A percentile compares a stretch with the other conserved stretches of the same genome.
These are phyloP conservation scores for Metschnikowia aberdeeniae DNA, from an alignment of 805 yeast genomes.

Conservation along the genomic window DNA sequence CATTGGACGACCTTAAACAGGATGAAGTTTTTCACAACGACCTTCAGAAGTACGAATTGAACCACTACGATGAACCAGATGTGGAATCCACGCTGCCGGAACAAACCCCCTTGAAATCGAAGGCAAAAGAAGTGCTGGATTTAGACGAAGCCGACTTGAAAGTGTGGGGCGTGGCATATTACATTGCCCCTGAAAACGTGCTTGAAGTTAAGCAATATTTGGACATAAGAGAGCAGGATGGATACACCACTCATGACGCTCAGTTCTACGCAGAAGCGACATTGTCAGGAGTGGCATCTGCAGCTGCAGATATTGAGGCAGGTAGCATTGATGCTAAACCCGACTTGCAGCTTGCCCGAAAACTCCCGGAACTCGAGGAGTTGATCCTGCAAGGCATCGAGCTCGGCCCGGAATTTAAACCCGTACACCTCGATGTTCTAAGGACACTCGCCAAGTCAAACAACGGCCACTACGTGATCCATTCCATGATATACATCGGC, in stretches of 20 bases:
- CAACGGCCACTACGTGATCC: conserved; percentile 41
- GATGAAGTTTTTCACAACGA: conserved; percentile 42
- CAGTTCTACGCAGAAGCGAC: conserved; percentile 37
- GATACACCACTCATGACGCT: conserved; percentile 68
- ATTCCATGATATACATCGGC: conserved; percentile 75
- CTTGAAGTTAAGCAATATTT: conserved; percentile 60
- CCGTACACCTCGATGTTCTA: conserved; percentile 6
- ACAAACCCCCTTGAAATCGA: conserved; percentile 2
- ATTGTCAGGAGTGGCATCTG: not conserved
- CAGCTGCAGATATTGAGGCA: not conserved
- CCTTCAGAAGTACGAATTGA: conserved; percentile 32
- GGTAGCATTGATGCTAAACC: no score
- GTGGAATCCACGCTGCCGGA: conserved; percentile 3
- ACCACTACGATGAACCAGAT: not conserved
- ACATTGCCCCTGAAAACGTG: conserved; percentile 63
- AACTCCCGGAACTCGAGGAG: no score
- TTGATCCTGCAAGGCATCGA: not conserved
- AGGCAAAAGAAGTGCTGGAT: conserved; percentile 9
- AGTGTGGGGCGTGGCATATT: conserved; percentile 82
- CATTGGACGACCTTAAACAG: conserved; percentile 48
- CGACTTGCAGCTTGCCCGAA: not conserved
- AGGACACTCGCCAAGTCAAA: conserved; percentile 14
- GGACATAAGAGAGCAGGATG: conserved; percentile 85
- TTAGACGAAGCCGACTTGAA: conserved; percentile 42
- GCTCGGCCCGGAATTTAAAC: not conserved